phyloP scores from a whole-genome alignment of 495 filamentous ascomycete genomes.

The Niebla homalea region DNA sequence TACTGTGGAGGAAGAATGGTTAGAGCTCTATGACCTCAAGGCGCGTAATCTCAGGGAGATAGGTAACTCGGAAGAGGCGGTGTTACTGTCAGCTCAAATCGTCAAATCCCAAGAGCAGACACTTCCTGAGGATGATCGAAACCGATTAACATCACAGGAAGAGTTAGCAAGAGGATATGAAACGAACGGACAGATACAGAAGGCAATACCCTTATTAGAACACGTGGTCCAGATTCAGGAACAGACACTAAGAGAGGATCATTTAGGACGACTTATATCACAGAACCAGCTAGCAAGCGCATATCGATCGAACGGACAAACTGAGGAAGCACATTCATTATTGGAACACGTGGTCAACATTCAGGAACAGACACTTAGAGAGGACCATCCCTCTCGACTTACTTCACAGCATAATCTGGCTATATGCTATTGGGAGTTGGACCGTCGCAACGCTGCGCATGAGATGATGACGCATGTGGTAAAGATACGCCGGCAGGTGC shows the following conservation, averaged over 20 bases:
- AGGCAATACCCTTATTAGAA: not conserved
- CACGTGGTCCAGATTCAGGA: not conserved
- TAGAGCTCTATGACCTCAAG: not conserved
- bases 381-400: conserved; percentile 21
- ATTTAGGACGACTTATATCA: conserved; percentile 12
- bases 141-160: conserved; percentile 15
- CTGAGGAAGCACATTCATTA: conserved; percentile 21
- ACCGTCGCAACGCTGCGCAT: no score
- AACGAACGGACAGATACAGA: conserved; percentile 18
- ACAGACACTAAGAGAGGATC: not conserved
- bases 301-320: conserved; percentile 20
- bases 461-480: no score
- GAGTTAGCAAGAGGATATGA: conserved; percentile 11
- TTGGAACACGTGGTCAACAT: conserved; percentile 22
- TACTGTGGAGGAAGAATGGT: not conserved
- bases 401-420: conserved; percentile 15
- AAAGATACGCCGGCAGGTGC: no score
- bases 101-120: not conserved
- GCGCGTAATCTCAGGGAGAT: not conserved
- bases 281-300: conserved; percentile 8
- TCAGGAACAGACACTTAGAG: not conserved
- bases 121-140: not conserved
- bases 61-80: not conserved
- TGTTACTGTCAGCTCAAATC: not conserved
- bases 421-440: no score